Conservation (phyloP, 176 grass and related monocot species). For the Hyparrhenia diplandra region DNA sequence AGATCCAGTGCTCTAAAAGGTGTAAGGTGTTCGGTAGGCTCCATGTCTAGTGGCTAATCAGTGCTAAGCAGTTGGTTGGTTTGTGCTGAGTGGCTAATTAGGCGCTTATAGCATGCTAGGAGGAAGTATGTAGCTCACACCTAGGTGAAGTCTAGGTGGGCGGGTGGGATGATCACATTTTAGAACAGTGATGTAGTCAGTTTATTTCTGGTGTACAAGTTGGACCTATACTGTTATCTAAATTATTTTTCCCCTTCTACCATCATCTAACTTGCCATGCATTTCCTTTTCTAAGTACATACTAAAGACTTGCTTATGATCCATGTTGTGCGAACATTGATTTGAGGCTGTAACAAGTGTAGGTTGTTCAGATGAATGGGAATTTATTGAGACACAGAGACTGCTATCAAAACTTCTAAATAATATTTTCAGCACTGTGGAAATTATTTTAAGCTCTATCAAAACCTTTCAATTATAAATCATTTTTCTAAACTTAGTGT, state of each 20-base stretch:
- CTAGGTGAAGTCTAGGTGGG: not conserved
- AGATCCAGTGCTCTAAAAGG: not conserved
- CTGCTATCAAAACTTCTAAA: not conserved
- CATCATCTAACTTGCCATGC: not conserved
- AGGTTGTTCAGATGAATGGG: not conserved
- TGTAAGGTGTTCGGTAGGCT: not conserved
- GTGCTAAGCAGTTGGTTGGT: not conserved
- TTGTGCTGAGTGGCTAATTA: not conserved
- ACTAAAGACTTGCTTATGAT: not conserved
- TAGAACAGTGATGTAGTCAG: no score
- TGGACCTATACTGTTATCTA: not conserved
- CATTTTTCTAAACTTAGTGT: constrained; percentile 15
- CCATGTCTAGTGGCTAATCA: not conserved
- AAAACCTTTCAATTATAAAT: not conserved
- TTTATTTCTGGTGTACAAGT: not conserved
- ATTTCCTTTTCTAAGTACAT: not conserved
- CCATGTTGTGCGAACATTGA: not conserved
- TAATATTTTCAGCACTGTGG: not conserved
- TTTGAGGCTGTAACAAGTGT: not conserved
- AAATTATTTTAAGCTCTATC: not conserved
- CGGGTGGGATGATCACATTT: no score
- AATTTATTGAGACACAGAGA: not conserved
- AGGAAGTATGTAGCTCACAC: not conserved
- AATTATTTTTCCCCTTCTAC: not conserved
- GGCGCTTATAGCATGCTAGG: not conserved